Conservation (phyloP, 441 rosid genomes). For the Macaranga tanarius region DNA sequence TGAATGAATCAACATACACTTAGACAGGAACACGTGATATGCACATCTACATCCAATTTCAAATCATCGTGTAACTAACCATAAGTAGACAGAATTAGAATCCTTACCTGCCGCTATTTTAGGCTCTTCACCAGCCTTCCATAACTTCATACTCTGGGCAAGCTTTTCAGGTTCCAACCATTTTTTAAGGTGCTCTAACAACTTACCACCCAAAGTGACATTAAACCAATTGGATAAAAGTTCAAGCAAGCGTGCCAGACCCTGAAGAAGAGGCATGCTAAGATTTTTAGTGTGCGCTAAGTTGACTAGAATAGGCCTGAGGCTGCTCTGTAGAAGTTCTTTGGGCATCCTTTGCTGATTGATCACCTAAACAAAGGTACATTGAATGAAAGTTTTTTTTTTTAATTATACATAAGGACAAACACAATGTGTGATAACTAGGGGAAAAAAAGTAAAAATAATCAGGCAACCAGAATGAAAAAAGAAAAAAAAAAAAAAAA, state of each 20-base stretch:
- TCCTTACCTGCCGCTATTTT: conserved; percentile 94
- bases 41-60: conserved; percentile 7
- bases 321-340: conserved; percentile 98
- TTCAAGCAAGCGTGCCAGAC: conserved; percentile 97
- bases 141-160: conserved; percentile 84
- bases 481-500: too few relatives aligned
- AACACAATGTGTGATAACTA: neutral
- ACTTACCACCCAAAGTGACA: conserved; percentile 95
- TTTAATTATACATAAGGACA: neutral
- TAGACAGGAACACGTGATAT: neutral
- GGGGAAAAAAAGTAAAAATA: neutral
- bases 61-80: neutral
- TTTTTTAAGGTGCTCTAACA: conserved; percentile 97
- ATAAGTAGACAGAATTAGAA: conserved; percentile 22
- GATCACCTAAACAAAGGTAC: conserved; percentile 59
- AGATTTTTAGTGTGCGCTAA: conserved; percentile 98
- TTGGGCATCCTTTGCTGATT: conserved; percentile 98
- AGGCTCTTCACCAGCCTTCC: conserved; percentile 99
- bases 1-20: conserved; percentile 12
- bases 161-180: conserved; percentile 99
- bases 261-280: conserved; percentile 97
- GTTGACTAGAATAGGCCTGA: conserved; percentile 94
- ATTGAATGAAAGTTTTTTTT: neutral
- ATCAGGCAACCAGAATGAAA: neutral
- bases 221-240: conserved; percentile 98